Percentiles rank a stretch among this genome's conserved stretches.
Conservation (phyloP, 495 filamentous ascomycete genomes). For the Neurospora hispaniola region DNA sequence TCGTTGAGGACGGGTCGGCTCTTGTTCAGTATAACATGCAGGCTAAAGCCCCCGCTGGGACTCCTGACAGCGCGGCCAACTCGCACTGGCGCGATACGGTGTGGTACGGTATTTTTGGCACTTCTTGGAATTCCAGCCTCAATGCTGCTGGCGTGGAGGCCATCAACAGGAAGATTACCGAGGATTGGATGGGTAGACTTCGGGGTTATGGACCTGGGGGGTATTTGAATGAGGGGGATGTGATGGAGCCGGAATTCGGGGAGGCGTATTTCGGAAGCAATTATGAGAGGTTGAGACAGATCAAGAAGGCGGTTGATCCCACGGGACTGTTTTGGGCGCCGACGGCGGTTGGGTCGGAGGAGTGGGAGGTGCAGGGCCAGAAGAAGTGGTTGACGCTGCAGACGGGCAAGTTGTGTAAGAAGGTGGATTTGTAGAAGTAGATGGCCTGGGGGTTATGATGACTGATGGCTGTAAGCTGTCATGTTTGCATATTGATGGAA, state of each 20-base stretch:
- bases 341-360: slow-evolving; percentile 44
- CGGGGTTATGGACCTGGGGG: slow-evolving; percentile 24
- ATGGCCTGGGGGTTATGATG: no score
- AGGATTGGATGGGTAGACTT: slow-evolving; percentile 13
- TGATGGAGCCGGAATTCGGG: slow-evolving; percentile 53
- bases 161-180: slow-evolving; percentile 16
- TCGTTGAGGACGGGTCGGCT: slow-evolving; percentile 11
- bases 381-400: slow-evolving; percentile 11
- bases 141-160: not conserved
- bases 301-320: slow-evolving; percentile 45
- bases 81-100: slow-evolving; percentile 16
- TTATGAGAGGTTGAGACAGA: slow-evolving; percentile 31
- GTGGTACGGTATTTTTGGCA: slow-evolving; percentile 9
- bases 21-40: slow-evolving; percentile 18
- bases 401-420: slow-evolving; percentile 17
- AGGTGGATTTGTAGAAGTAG: no score
- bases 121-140: slow-evolving; percentile 3
- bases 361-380: slow-evolving; percentile 22
- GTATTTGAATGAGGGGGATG: slow-evolving; percentile 43
- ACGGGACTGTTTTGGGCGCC: slow-evolving; percentile 43
- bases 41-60: slow-evolving; percentile 3
- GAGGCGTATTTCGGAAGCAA: slow-evolving; percentile 48
- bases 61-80: slow-evolving; percentile 8
- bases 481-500: no score
- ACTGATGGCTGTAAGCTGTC: no score